These are phyloP conservation scores for Blattamonas nauphoetae DNA, from an alignment of 78 protist genomes.

Conservation along the genomic window DNA sequence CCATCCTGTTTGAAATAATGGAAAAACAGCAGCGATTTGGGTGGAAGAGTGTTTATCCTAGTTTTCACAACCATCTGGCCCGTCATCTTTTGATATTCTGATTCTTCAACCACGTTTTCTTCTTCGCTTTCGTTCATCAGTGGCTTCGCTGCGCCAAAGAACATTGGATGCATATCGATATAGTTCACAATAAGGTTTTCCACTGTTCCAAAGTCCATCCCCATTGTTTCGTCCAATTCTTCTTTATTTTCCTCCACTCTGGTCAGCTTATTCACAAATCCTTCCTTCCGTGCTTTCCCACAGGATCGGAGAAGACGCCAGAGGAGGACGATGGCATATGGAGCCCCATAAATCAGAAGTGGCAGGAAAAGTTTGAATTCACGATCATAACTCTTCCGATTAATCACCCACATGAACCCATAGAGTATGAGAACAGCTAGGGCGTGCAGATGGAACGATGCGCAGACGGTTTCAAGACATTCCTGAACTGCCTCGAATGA, in stretches of 20 bases:
- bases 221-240: neutral
- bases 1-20: too few relatives aligned
- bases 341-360: too few relatives aligned
- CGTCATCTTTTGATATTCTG: too few relatives aligned
- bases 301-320: neutral
- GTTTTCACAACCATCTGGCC: too few relatives aligned
- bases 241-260: neutral
- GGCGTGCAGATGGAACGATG: neutral
- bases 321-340: neutral
- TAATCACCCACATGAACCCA: neutral
- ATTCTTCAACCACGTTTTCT: too few relatives aligned
- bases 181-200: neutral
- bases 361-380: too few relatives aligned
- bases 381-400: neutral
- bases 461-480: neutral
- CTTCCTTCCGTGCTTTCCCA: neutral
- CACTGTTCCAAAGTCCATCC: neutral
- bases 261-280: neutral
- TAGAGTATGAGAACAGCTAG: neutral
- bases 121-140: too few relatives aligned
- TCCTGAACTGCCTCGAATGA: neutral
- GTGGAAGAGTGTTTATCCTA: too few relatives aligned
- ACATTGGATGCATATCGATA: neutral
- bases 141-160: too few relatives aligned
- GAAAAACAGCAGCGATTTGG: too few relatives aligned